Conservation (phyloP, 345 rosid genomes). For the Syzygium jambos region DNA sequence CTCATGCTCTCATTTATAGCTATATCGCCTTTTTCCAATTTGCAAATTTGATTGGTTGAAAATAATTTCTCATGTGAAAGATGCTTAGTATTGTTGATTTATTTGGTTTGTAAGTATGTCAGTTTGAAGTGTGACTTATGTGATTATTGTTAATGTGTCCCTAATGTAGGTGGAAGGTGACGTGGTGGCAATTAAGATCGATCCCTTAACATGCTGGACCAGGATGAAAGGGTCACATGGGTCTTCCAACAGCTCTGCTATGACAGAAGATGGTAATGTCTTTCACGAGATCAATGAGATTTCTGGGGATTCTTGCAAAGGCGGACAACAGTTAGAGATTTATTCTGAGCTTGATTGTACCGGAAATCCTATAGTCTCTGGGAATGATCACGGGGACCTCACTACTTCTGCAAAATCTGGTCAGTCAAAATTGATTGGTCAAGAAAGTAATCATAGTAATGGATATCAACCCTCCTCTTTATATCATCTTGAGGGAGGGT, state of each 20-base stretch:
- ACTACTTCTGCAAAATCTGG: slow-evolving; percentile 11
- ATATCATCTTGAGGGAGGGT: slow-evolving; percentile 12
- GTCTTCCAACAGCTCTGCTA: slow-evolving; percentile 17
- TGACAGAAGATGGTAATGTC: slow-evolving; percentile 18
- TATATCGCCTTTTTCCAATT: neutral
- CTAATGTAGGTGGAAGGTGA: slow-evolving; percentile 73
- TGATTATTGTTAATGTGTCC: neutral
- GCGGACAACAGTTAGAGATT: slow-evolving; percentile 18
- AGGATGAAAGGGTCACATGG: slow-evolving; percentile 71
- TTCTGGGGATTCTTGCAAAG: slow-evolving; percentile 14
- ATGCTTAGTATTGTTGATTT: neutral
- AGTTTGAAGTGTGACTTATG: neutral
- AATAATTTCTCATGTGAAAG: neutral
- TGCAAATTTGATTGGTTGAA: neutral
- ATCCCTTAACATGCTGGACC: slow-evolving; percentile 58
- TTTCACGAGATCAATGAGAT: slow-evolving; percentile 15
- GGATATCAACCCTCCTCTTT: slow-evolving; percentile 18
- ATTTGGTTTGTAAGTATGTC: neutral
- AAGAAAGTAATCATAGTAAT: slow-evolving; percentile 4
- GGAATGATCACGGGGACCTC: slow-evolving; percentile 8
- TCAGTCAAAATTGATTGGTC: slow-evolving; percentile 6
- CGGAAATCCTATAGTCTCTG: slow-evolving; percentile 4
- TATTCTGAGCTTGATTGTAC: slow-evolving; percentile 6
- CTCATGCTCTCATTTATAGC: neutral
- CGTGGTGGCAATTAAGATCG: slow-evolving; percentile 53